A percentile compares a stretch with the other conserved stretches of the same genome.
Evolutionary conservation across 1,284 basidiomycete species (phyloP).

Genomic region (Ceratorhiza oryzae-sativae): DNA sequence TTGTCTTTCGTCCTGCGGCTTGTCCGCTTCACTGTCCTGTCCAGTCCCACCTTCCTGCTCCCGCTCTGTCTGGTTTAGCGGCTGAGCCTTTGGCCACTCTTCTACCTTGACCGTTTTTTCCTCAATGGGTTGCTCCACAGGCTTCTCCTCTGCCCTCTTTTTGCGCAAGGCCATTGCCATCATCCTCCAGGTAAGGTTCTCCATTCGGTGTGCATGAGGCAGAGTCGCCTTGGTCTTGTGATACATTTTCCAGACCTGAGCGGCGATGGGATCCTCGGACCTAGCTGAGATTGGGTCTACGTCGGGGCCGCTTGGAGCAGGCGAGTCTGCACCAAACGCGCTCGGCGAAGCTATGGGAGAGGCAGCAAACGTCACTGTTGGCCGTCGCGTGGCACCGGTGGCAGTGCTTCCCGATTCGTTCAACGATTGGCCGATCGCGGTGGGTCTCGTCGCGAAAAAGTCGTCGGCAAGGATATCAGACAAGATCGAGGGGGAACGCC

Average conservation of each 20-base stretch:
- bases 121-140: constrained; percentile 26
- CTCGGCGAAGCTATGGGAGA: constrained; percentile 26
- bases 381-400: constrained; percentile 49
- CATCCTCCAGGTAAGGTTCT: constrained; percentile 97
- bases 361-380: constrained; percentile 22
- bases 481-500: constrained; percentile 60
- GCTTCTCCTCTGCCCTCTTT: constrained; percentile 72
- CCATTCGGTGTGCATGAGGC: constrained; percentile 94
- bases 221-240: constrained; percentile 85
- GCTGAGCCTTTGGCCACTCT: constrained; percentile 18
- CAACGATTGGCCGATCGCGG: constrained; percentile 43
- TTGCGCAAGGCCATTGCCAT: constrained; percentile 94
- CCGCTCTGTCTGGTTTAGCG: no score
- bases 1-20: constrained; percentile 41
- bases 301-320: constrained; percentile 14
- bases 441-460: constrained; percentile 56
- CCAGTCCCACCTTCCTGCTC: not conserved
- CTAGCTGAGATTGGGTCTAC: not conserved
- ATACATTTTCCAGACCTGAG: constrained; percentile 98
- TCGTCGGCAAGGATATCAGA: constrained; percentile 76
- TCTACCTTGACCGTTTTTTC: constrained; percentile 44
- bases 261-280: constrained; percentile 84
- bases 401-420: constrained; percentile 49
- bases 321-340: constrained; percentile 6
- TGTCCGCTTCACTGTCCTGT: constrained; percentile 24